These are phyloP conservation scores for Phlegmacium glaucopus DNA, from an alignment of 768 basidiomycete species.

Conservation along the genomic window DNA sequence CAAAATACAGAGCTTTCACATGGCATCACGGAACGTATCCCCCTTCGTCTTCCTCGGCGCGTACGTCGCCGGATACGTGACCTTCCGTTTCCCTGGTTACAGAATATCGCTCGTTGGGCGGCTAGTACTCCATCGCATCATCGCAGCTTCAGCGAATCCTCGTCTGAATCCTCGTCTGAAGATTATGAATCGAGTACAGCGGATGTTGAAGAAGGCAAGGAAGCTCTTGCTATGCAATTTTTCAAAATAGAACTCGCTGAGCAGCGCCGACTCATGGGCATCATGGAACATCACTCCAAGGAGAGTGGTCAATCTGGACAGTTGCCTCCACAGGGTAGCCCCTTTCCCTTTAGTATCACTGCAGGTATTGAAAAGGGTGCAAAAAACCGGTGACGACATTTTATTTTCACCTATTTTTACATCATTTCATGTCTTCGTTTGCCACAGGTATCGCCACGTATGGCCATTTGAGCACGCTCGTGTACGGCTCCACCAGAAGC, in stretches of 20 bases:
- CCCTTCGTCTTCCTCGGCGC: conserved; percentile 52
- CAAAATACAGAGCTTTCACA: conserved; percentile 81
- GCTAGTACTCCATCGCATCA: conserved; percentile 22
- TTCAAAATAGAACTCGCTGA: conserved; percentile 91
- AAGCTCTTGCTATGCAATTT: conserved; percentile 88
- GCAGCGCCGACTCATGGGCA: conserved; percentile 80
- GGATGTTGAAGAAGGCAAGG: conserved; percentile 64
- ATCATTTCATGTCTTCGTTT: conserved; percentile 1
- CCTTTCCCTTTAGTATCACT: conserved; percentile 89
- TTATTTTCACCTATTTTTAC: conserved; percentile 3
- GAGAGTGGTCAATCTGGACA: conserved; percentile 40
- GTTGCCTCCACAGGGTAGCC: conserved; percentile 7
- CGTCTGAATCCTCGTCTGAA: conserved; percentile 30
- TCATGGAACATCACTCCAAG: conserved; percentile 87
- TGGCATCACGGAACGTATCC: conserved; percentile 77
- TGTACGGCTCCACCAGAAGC: conserved; percentile 57
- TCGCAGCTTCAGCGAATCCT: conserved; percentile 17
- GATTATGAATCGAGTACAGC: conserved; percentile 26
- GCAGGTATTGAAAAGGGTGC: conserved; percentile 93
- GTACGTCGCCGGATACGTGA: conserved; percentile 62
- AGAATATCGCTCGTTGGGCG: conserved; percentile 61
- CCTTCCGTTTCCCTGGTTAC: conserved; percentile 78
- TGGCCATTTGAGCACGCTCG: conserved; percentile 98
- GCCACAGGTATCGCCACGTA: conserved; percentile 82
- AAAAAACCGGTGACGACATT: conserved; percentile 71